Conservation (phyloP, 305 asterid genomes). For the Fraxinus platypoda region DNA sequence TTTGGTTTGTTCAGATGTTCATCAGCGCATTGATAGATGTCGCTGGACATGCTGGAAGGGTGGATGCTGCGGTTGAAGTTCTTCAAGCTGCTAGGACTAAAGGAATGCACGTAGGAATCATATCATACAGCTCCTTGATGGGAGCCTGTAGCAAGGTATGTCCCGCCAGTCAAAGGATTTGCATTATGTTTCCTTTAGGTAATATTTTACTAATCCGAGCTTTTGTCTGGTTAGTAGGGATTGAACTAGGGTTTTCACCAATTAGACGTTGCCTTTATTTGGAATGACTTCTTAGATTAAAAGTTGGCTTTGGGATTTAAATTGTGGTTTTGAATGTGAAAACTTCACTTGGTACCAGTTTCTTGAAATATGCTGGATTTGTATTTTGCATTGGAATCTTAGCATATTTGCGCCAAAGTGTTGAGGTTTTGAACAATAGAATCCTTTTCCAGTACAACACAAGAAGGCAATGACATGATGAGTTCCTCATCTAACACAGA, state of each 20-base stretch:
- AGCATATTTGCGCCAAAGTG: neutral
- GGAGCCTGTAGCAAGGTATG: constrained; percentile 98
- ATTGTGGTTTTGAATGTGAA: neutral
- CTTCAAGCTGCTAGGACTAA: constrained; percentile 70
- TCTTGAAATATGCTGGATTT: neutral
- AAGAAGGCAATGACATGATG: neutral
- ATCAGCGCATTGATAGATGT: constrained; percentile 96
- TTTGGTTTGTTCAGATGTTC: constrained; percentile 58
- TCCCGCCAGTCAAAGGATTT: constrained; percentile 1
- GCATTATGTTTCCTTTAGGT: constrained; percentile 7
- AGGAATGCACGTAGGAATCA: constrained; percentile 74
- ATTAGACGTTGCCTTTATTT: neutral
- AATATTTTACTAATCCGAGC: neutral
- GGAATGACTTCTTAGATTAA: neutral
- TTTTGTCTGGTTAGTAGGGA: constrained; percentile 12
- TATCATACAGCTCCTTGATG: constrained; percentile 96
- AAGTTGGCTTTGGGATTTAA: neutral
- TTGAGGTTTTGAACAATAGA: neutral
- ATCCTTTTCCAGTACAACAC: neutral
- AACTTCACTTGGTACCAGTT: neutral
- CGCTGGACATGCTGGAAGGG: constrained; percentile 94
- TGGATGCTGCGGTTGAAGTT: constrained; percentile 90
- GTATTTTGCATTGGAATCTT: neutral
- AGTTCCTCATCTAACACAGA: neutral
- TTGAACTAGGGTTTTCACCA: constrained; percentile 9